Percentiles rank a stretch among this genome's conserved stretches.
These are phyloP conservation scores for Cyphellophora europaea DNA, from an alignment of 2,329 filamentous ascomycete genomes.

Conservation along the genomic window DNA sequence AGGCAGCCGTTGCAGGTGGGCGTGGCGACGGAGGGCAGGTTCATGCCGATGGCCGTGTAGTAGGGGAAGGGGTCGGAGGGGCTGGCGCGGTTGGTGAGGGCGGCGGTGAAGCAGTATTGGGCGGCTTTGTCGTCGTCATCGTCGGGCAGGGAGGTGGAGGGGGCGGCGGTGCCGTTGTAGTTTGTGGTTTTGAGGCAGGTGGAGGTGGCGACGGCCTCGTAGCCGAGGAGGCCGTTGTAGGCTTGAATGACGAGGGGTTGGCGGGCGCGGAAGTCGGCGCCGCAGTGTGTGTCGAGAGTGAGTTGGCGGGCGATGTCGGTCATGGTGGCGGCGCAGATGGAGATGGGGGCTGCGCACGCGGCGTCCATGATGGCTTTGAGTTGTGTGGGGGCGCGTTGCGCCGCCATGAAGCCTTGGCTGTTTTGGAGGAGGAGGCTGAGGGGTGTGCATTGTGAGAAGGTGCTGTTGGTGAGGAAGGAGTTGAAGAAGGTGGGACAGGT, in stretches of 20 bases:
- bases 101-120: slow-evolving; percentile 72
- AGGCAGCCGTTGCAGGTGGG: slow-evolving; percentile 71
- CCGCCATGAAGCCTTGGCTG: slow-evolving; percentile 75
- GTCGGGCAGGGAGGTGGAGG: not conserved
- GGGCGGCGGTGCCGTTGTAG: not conserved
- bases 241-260: slow-evolving; percentile 66
- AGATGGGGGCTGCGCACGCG: slow-evolving; percentile 60
- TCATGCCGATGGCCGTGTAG: slow-evolving; percentile 69
- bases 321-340: slow-evolving; percentile 59
- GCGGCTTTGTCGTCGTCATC: slow-evolving; percentile 51
- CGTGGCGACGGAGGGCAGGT: slow-evolving; percentile 55
- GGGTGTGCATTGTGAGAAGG: slow-evolving; percentile 67
- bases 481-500: slow-evolving; percentile 51
- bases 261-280: slow-evolving; percentile 54
- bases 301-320: slow-evolving; percentile 56
- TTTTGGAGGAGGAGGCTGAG: slow-evolving; percentile 79
- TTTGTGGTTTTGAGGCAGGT: slow-evolving; percentile 58
- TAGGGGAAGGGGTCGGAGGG: slow-evolving; percentile 72
- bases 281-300: slow-evolving; percentile 55
- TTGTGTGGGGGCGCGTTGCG: slow-evolving; percentile 58
- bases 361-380: slow-evolving; percentile 72
- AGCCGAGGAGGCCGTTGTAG: slow-evolving; percentile 66
- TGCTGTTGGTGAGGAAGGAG: slow-evolving; percentile 53
- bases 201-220: slow-evolving; percentile 68
- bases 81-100: slow-evolving; percentile 65